These are phyloP conservation scores for Wickerhamomyces ciferrii DNA, from an alignment of 805 yeast species.

Conservation along the genomic window DNA sequence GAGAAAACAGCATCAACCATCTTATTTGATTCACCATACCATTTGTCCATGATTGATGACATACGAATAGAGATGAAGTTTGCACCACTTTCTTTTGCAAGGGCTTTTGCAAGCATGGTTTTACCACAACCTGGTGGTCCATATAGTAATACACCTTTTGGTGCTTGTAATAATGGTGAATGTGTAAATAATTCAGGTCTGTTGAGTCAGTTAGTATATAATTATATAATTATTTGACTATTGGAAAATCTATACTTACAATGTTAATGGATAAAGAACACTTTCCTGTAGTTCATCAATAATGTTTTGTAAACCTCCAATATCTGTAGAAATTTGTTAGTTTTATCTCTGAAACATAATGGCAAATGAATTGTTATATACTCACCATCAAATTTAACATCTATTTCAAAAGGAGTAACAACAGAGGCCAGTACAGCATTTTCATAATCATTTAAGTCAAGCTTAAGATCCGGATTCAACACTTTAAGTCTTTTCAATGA, in stretches of 20 bases:
- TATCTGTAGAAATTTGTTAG: constrained; percentile 34
- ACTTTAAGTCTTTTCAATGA: constrained; percentile 53
- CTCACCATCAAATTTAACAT: constrained; percentile 52
- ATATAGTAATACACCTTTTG: constrained; percentile 86
- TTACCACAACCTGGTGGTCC: constrained; percentile 99
- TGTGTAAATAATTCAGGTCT: constrained; percentile 69
- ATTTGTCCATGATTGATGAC: constrained; percentile 94
- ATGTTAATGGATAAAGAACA: constrained; percentile 80
- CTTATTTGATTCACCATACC: constrained; percentile 97
- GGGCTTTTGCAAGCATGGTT: constrained; percentile 94
- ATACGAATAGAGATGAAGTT: constrained; percentile 85
- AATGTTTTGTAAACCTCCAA: constrained; percentile 84
- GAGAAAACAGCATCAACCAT: constrained; percentile 90
- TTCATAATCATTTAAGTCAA: constrained; percentile 69
- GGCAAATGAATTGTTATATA: neutral
- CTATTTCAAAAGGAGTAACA: constrained; percentile 79
- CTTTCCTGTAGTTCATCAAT: constrained; percentile 84
- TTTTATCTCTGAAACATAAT: neutral
- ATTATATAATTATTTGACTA: too few species aligned
- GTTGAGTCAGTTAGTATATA: constrained; percentile 2
- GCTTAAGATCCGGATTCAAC: constrained; percentile 50
- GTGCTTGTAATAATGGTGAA: constrained; percentile 78
- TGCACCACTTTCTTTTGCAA: constrained; percentile 89
- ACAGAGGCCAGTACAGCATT: constrained; percentile 70
- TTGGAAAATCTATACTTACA: constrained; percentile 8